A percentile compares a stretch with the other conserved stretches of the same genome.
Conservation (phyloP, 306 rosid species). For the Aeschynomene evenia region DNA sequence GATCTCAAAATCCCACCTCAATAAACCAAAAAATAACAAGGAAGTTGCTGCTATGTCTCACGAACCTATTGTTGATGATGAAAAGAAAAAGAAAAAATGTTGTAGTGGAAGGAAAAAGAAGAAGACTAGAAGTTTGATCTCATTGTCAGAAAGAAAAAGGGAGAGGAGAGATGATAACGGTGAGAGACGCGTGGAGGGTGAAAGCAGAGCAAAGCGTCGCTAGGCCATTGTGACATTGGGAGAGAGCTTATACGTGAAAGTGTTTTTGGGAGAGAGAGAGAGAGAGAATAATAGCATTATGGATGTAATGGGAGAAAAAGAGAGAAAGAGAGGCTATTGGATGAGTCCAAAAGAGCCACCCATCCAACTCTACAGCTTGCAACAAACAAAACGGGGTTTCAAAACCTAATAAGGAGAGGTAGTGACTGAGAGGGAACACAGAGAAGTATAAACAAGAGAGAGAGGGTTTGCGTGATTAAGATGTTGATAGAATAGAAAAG, state of each 20-base stretch:
- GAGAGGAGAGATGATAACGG: conserved; percentile 7
- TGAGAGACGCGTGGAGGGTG: conserved; percentile 58
- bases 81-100: neutral
- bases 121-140: conserved; percentile 42
- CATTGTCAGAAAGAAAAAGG: conserved; percentile 51
- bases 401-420: conserved; percentile 29
- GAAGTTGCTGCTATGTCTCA: neutral
- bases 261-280: neutral
- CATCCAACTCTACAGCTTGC: conserved; percentile 49
- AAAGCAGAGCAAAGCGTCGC: conserved; percentile 45
- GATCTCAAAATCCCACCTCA: conserved; percentile 40
- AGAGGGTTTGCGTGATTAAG: too few species aligned
- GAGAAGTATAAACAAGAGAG: too few species aligned
- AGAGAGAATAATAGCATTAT: neutral
- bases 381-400: conserved; percentile 36
- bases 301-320: neutral
- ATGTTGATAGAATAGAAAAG: neutral
- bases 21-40: neutral
- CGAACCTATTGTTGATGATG: too few species aligned
- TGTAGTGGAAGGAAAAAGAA: neutral
- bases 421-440: neutral
- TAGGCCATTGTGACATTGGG: conserved; percentile 60
- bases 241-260: conserved; percentile 30
- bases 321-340: conserved; percentile 8
- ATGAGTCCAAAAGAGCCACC: conserved; percentile 44